Evolutionary conservation across 2,329 filamentous ascomycete genomes (phyloP).

Genomic region (Aspergillus glaucus): DNA sequence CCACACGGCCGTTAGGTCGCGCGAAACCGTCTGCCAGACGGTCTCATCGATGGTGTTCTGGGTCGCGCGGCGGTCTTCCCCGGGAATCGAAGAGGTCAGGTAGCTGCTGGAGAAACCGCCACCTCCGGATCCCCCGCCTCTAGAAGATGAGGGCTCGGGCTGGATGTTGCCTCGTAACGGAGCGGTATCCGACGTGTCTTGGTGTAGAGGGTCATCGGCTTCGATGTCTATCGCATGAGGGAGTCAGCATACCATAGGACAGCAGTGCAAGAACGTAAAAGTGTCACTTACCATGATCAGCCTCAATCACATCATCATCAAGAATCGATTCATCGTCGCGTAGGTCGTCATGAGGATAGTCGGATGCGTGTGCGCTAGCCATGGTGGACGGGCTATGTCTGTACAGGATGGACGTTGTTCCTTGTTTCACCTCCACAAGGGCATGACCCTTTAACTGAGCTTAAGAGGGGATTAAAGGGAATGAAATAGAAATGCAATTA

Average conservation of each 20-base stretch:
- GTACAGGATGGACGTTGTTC: not conserved
- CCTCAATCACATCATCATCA: slow-evolving; percentile 70
- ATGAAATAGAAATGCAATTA: slow-evolving; percentile 5
- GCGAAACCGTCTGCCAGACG: slow-evolving; percentile 93
- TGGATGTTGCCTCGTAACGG: slow-evolving; percentile 82
- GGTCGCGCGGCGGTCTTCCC: slow-evolving; percentile 83
- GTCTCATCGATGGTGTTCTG: slow-evolving; percentile 94
- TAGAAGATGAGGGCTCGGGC: slow-evolving; percentile 43
- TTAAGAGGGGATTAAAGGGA: not conserved
- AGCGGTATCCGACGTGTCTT: slow-evolving; percentile 60
- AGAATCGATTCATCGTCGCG: slow-evolving; percentile 56
- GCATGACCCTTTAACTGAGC: slow-evolving; percentile 8
- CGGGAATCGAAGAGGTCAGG: slow-evolving; percentile 81
- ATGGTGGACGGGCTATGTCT: slow-evolving; percentile 16
- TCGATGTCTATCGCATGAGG: slow-evolving; percentile 60
- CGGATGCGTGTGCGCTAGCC: slow-evolving; percentile 30
- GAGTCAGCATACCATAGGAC: not conserved
- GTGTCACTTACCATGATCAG: slow-evolving; percentile 60
- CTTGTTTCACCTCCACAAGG: slow-evolving; percentile 7
- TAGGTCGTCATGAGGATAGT: slow-evolving; percentile 49
- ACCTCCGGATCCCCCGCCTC: slow-evolving; percentile 14
- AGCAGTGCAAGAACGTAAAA: not conserved
- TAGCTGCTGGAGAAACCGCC: slow-evolving; percentile 69
- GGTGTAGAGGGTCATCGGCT: slow-evolving; percentile 77
- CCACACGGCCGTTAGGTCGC: slow-evolving; percentile 90